Evolutionary conservation across 2,329 filamentous ascomycete species (phyloP).

Genomic region (Balansia obtecta): DNA sequence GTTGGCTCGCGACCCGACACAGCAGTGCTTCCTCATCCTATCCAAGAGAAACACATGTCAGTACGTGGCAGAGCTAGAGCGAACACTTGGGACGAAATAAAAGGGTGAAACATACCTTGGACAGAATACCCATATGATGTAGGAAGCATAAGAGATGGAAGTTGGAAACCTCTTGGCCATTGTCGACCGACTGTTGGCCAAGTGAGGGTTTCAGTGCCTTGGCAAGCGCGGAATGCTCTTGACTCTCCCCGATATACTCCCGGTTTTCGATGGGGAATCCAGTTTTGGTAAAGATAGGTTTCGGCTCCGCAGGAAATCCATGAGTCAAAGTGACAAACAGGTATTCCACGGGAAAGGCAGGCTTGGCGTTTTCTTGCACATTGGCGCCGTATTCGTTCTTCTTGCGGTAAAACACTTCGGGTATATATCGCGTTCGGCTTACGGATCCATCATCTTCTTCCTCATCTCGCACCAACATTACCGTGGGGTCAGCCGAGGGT

Average conservation of each 20-base stretch:
- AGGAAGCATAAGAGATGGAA: slow-evolving; percentile 92
- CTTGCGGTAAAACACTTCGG: slow-evolving; percentile 89
- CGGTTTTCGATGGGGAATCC: slow-evolving; percentile 88
- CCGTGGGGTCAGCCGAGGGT: slow-evolving; percentile 79
- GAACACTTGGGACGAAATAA: background rate
- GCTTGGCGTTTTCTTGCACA: slow-evolving; percentile 94
- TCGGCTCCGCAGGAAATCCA: slow-evolving; percentile 75
- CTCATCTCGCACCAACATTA: slow-evolving; percentile 91
- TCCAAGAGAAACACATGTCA: background rate
- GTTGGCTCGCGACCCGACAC: slow-evolving; percentile 69
- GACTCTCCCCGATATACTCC: slow-evolving; percentile 71
- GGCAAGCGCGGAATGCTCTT: slow-evolving; percentile 60
- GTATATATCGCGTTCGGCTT: slow-evolving; percentile 74
- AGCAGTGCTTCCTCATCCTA: slow-evolving; percentile 84
- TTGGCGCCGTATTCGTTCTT: slow-evolving; percentile 96
- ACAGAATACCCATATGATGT: slow-evolving; percentile 66
- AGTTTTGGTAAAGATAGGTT: slow-evolving; percentile 60
- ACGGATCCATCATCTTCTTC: slow-evolving; percentile 64
- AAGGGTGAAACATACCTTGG: slow-evolving; percentile 50
- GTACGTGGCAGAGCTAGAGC: background rate
- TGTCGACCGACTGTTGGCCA: slow-evolving; percentile 46
- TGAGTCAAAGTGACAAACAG: slow-evolving; percentile 92
- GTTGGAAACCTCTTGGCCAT: slow-evolving; percentile 65
- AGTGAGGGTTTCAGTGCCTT: slow-evolving; percentile 53
- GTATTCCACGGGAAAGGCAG: slow-evolving; percentile 92